Base-by-base conservation (phyloP, 1,284 basidiomycete genomes). In the Neotropicomus parvogracilis region DNA sequence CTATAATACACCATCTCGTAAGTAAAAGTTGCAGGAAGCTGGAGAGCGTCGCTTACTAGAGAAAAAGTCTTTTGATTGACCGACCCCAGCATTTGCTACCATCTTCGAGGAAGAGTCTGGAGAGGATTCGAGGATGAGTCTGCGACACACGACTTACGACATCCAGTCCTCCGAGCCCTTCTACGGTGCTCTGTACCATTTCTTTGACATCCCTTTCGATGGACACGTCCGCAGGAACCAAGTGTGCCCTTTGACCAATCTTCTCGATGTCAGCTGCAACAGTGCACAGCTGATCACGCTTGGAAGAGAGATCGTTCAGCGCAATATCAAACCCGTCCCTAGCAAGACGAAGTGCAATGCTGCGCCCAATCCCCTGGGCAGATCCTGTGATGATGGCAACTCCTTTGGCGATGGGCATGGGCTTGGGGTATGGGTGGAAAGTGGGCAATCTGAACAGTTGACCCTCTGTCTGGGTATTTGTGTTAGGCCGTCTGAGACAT, bases 311-410 rank as follows among this genome's bases (percentile, higher is more conserved):
- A 4, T 55, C 54, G 3, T 54, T 57, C 7, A 55, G 33, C 0
- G 34, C 55, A 2, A 54, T 19, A 20, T 54, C 45, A 11, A 57
- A 57, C 1, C 54, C 54, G 32, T 55, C 54, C 11, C 17, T 52
- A 2, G 54, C 54, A 5, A 55, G 55, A 39, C 55, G 52, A 29
- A 50, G 44, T 34, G 54, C 52, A 10, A 55, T 36, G 11, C 14
- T 17, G 6, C 33, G 42, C n/a, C 42, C 42, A 6, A 36, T 28
- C 7, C 42, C 33, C 17, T 57, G 54, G 3, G 54, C 54, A 7
- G 55, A 45, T 27, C 54, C 54, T 3, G 54, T 55, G 28, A 57
- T 8, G 20, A 55, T 46, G 11, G 52, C 54, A 20, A 57, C 10
- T 1, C 55, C 36, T 34, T 40, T 57, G 13, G n/a, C 21, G 28